Base-by-base conservation (phyloP, 2,329 filamentous ascomycete genomes). In the Albophoma yamanashiensis region DNA sequence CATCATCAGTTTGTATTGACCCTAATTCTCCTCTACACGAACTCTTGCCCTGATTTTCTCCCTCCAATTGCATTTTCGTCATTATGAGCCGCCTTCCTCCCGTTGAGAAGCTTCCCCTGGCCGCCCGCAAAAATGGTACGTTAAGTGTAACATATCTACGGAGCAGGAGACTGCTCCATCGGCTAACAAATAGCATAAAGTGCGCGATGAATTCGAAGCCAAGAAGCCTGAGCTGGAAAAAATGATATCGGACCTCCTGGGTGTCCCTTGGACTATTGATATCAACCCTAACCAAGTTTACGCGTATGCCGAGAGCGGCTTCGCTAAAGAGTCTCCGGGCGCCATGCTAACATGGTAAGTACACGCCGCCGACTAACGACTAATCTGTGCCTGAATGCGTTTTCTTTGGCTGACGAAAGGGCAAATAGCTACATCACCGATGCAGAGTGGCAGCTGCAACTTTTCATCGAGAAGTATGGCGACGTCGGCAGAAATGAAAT, bases 161-260 rank as follows among this genome's bases (percentile, higher is more conserved):
- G n/a, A n/a, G 22, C 2, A 5, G 11, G 20, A 8, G 1, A 12
- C 17, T 2, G 4, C 34, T 34, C 14, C 14, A 4, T 22, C 17
- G 7, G 40, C 3, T 22, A 42, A 12, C 52, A 11, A 17, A 11
- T 11, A 7, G 17, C 17, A 3, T 2, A 3, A n/a, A 83, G 79
- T 83, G 62, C 79, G 81, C 7, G 82, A 83, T 64, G 73, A 76
- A 20, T 83, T 75, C 74, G 79, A 83, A 25, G 72, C 67, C 60
- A 80, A 78, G 61, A 82, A 78, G 65, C 67, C 63, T 0, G 76
- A 74, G 2, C 63, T 76, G 17, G 79, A 81, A 67, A 67, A 73
- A 58, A 67, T 75, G 59, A 65, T 83, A 50, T 78, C 78, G 0
- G 71, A 74, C 0, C 53, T 76, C 50, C 74, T 83, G 3, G 79